phyloP scores from a whole-genome alignment of 1,139 yeast genomes.

The Suhomyces maxii region DNA sequence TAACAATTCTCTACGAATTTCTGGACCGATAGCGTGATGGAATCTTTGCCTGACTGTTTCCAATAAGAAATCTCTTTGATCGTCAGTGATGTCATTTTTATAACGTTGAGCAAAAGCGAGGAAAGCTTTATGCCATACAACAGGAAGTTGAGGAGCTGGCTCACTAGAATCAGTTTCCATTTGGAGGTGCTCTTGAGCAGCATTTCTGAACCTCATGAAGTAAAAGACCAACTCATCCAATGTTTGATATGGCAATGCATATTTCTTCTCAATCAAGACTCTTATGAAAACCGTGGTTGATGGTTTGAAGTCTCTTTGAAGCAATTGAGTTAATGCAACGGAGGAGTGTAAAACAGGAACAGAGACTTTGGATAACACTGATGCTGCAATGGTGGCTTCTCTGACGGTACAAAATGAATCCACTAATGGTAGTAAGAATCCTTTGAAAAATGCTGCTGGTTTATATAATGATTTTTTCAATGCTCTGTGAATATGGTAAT shows the following conservation, averaged over 20 bases:
- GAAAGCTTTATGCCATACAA: conserved; percentile 96
- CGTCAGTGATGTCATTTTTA: conserved; percentile 95
- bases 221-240: conserved; percentile 94
- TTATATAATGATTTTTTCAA: conserved; percentile 90
- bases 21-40: conserved; percentile 89
- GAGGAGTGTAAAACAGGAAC: conserved; percentile 95
- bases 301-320: conserved; percentile 83
- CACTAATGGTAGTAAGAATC: conserved; percentile 86
- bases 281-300: conserved; percentile 89
- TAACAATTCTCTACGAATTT: conserved; percentile 86
- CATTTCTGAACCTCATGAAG: conserved; percentile 82
- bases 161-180: conserved; percentile 32
- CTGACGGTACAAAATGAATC: conserved; percentile 82
- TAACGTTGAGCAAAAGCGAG: conserved; percentile 92
- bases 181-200: conserved; percentile 35
- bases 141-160: conserved; percentile 68
- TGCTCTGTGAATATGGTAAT: conserved; percentile 90
- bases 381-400: conserved; percentile 95
- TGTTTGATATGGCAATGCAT: conserved; percentile 95
- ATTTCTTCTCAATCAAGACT: conserved; percentile 86
- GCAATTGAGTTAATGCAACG: conserved; percentile 83
- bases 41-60: conserved; percentile 90
- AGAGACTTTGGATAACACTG: conserved; percentile 84
- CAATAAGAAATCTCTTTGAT: conserved; percentile 89
- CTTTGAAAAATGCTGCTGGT: conserved; percentile 97